Conservation (phyloP, 768 basidiomycete species). For the Phylloporus sp. region DNA sequence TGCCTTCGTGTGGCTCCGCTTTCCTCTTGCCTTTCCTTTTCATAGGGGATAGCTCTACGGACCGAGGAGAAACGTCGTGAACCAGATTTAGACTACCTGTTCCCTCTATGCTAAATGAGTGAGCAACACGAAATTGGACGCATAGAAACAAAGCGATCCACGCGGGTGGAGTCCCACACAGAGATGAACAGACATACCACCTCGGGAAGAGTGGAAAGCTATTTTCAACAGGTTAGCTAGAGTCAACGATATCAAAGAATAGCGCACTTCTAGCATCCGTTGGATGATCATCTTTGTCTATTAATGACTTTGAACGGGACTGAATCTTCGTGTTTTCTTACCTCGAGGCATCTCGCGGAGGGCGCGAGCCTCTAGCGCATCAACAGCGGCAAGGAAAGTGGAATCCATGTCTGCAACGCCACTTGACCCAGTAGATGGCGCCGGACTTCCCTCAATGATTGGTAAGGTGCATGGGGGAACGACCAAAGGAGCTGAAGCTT, state of each 20-base stretch:
- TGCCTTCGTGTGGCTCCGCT: conserved; percentile 21
- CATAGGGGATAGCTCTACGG: conserved; percentile 5
- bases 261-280: conserved; percentile 7
- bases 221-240: background rate
- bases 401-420: conserved; percentile 20
- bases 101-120: conserved; percentile 3
- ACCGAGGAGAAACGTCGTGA: conserved; percentile 3
- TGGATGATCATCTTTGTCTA: conserved; percentile 7
- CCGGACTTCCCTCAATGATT: conserved; percentile 10
- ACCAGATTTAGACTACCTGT: background rate
- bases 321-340: background rate
- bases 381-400: conserved; percentile 35
- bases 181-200: conserved; percentile 17
- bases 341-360: conserved; percentile 11
- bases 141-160: background rate
- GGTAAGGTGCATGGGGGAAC: background rate
- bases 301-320: background rate
- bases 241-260: background rate
- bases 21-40: conserved; percentile 45
- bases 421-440: conserved; percentile 2
- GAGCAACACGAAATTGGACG: conserved; percentile 2
- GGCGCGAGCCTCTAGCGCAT: conserved; percentile 40
- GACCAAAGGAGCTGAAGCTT: background rate
- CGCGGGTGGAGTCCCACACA: background rate
- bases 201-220: background rate